Evolutionary conservation across 257 asterid species (phyloP), one percentile per base, ranked within the genome.

Genomic region (Datura wrightii): DNA sequence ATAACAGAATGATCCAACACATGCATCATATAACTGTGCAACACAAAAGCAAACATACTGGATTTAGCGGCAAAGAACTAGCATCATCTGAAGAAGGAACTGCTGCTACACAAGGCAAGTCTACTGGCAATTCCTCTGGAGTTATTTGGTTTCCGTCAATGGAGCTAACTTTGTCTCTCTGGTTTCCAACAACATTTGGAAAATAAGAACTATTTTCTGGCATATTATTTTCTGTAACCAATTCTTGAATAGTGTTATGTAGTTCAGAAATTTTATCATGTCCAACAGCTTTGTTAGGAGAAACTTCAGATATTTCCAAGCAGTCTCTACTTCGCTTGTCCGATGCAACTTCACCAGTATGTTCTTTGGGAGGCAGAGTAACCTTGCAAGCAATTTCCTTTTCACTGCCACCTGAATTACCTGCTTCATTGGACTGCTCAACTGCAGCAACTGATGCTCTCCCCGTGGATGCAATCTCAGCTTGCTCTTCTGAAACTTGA

Each of bases 21-120:
- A 48, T 11, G 65, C 58, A 72, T 48, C 59, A 53, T 36, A 83
- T 79, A 37, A 52, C 52, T 31, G 42, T 78, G 63, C 85, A 24
- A 56, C 66, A 79, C 71, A 48, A 79, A 79, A 83, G 54, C 46
- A 11, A 66, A 87, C 89, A 85, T 90, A 90, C 96, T 69, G 87
- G 87, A 66, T 63, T 85, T 82, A 74, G 90, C 19, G 78, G 87
- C 59, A 82, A 79, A 79, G 79, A 80, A 69, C 83, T 85, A 44
- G 63, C 13, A 82, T 87, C 80, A 84, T 79, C 88, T 59, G 87
- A 74, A 62, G 84, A 37, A 56, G 83, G 79, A 58, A 50, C 59
- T 53, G 83, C 78, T 83, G 87, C 85, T 79, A 70, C 44, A 53
- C 63, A 31, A 52, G 48, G 63, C 63, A 78, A 52, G 9, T 78